Base-by-base conservation (phyloP, 176 grass and related monocot genomes). In the Rhynchospora breviuscula region DNA sequence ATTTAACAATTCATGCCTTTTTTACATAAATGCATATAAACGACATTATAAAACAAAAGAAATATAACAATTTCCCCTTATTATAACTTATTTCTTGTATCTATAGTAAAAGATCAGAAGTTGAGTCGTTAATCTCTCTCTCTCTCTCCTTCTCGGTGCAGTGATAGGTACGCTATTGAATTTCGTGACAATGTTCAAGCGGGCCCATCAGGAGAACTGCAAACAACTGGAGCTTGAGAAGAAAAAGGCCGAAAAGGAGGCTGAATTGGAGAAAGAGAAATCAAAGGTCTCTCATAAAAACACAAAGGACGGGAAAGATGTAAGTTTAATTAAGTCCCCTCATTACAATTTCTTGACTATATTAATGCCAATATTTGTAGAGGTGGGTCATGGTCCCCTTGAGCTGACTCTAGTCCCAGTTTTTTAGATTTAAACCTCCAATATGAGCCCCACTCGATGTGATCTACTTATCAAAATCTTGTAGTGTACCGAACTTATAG, bases 171-270 rank as follows among this genome's bases (percentile, higher is more conserved):
- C 96, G 52, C 89, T 99, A 49, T 84, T 90, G 66, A 95, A 89
- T 68, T 99, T 99, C 63, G 93, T 93, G 43, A 87, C 80, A 81
- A 95, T 94, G 90, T 99, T 99, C 67, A 89, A 88, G 56, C 89
- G 88, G 86, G 91, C 96, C 40, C 93, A 98, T 9, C 89, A 95
- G 81, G 96, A 99, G 79, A 99, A 99, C 57, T 88, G 90, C 71
- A 99, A 95, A 83, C 93, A 99, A 84, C 87, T 89, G 57, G 96
- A 99, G 17, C 89, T 99, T 65, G 96, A 99, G 64, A 99, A 89
- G 83, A 99, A 95, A 91, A 99, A 88, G 44, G 91, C 93, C 81
- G 79, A 90, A 63, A 98, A 99, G 79, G 91, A 95, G 63, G 91
- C 88, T 56, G 87, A 88, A 79, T 86, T 90, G 87, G 96, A 91